Evolutionary conservation across 768 basidiomycete genomes (phyloP).

Genomic region (Phylloporus sp.): DNA sequence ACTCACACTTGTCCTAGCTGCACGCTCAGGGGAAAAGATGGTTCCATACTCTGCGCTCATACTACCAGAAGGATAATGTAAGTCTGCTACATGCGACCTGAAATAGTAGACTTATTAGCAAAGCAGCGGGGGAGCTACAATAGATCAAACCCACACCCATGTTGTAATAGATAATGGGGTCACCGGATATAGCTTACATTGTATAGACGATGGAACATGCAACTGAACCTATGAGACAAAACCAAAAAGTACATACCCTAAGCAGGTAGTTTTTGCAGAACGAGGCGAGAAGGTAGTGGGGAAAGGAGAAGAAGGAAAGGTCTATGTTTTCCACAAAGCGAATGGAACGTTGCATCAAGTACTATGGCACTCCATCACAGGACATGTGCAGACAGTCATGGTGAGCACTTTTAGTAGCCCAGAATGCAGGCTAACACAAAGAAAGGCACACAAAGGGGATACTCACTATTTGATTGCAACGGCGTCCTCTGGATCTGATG

Average conservation of each 20-base stretch:
- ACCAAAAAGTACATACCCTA: neutral
- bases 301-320: neutral
- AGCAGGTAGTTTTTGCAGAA: neutral
- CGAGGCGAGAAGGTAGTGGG: neutral
- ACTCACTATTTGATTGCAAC: neutral
- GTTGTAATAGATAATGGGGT: neutral
- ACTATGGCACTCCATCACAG: neutral
- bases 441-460: neutral
- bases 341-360: neutral
- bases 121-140: neutral
- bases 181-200: neutral
- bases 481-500: neutral
- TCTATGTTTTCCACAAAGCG: neutral
- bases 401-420: neutral
- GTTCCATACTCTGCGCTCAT: neutral
- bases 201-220: neutral
- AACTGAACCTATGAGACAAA: neutral
- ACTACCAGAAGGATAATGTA: neutral
- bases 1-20: neutral
- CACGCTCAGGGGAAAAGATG: neutral
- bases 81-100: neutral
- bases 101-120: neutral
- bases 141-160: neutral
- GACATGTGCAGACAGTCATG: neutral
- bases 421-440: neutral